Conservation (phyloP, 1,139 yeast species). For the Protomyces macrosporus region DNA sequence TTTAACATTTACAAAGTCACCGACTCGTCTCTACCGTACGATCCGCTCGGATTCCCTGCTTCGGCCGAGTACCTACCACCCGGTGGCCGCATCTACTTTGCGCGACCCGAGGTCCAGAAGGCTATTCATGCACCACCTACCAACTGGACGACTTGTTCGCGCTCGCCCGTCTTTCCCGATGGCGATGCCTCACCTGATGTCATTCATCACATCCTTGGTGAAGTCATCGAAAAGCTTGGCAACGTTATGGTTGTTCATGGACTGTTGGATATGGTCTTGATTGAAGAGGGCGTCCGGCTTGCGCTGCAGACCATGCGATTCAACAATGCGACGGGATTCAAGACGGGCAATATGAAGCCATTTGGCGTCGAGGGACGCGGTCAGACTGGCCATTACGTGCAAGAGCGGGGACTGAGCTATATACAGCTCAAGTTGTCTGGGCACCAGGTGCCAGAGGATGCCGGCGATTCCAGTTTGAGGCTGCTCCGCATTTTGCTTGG, state of each 20-base stretch:
- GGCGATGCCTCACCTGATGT: slow-evolving; percentile 6
- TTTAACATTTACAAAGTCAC: slow-evolving; percentile 11
- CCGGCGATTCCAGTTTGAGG: neutral
- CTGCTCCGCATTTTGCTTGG: slow-evolving; percentile 7
- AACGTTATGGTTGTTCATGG: slow-evolving; percentile 20
- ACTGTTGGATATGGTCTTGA: slow-evolving; percentile 13
- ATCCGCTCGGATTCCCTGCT: slow-evolving; percentile 11
- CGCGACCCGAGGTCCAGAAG: slow-evolving; percentile 8
- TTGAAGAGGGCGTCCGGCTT: slow-evolving; percentile 17
- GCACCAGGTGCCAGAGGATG: slow-evolving; percentile 19
- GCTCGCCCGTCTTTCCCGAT: slow-evolving; percentile 3
- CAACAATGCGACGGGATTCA: slow-evolving; percentile 23
- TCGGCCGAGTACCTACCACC: neutral
- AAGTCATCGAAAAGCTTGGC: slow-evolving; percentile 1
- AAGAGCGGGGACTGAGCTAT: slow-evolving; percentile 17
- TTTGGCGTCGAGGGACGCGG: slow-evolving; percentile 1
- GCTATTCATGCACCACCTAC: slow-evolving; percentile 16
- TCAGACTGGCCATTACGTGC: slow-evolving; percentile 3
- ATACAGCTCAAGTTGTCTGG: slow-evolving; percentile 10
- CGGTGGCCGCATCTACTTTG: slow-evolving; percentile 5
- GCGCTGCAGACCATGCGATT: slow-evolving; percentile 25
- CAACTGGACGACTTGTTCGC: slow-evolving; percentile 12
- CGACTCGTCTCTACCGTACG: slow-evolving; percentile 12
- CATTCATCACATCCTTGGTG: neutral
- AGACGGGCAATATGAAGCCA: neutral